Percentiles rank a stretch among this genome's conserved stretches.
Evolutionary conservation across 148 eudicot species (phyloP).

Genomic region (Salicornia ramosissima): DNA sequence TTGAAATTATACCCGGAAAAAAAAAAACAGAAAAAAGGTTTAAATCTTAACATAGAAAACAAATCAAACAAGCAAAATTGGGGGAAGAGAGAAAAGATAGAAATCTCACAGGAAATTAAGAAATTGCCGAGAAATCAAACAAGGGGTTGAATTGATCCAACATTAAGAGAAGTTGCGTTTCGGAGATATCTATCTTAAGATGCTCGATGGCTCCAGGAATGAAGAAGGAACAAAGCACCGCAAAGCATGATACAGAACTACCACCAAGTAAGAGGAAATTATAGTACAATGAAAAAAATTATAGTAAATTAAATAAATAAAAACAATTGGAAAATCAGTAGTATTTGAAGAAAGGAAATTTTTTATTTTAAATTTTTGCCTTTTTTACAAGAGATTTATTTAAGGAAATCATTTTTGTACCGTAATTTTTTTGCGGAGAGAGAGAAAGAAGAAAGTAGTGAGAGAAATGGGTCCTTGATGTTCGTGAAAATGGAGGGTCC

Average conservation of each 20-base stretch:
- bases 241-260: constrained; percentile 9
- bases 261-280: background rate
- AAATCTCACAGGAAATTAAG: constrained; percentile 33
- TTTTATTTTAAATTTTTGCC: no score
- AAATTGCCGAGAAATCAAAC: constrained; percentile 20
- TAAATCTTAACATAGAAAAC: background rate
- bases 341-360: constrained; percentile 10
- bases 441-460: constrained; percentile 3
- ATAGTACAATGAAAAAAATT: constrained; percentile 5
- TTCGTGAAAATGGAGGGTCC: constrained; percentile 49
- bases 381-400: background rate
- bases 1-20: constrained; percentile 8
- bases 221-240: constrained; percentile 20
- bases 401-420: background rate
- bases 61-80: constrained; percentile 7
- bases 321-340: background rate
- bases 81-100: background rate
- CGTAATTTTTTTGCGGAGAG: constrained; percentile 7
- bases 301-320: background rate
- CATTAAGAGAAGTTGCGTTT: constrained; percentile 15
- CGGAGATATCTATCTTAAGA: constrained; percentile 9
- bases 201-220: constrained; percentile 6
- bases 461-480: constrained; percentile 25
- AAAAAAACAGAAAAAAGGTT: background rate
- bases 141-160: constrained; percentile 25